Percentiles rank a stretch among this genome's conserved stretches.
Evolutionary conservation across 2,329 filamentous ascomycete species (phyloP).

Genomic region (Neocatenulostroma microsporum): DNA sequence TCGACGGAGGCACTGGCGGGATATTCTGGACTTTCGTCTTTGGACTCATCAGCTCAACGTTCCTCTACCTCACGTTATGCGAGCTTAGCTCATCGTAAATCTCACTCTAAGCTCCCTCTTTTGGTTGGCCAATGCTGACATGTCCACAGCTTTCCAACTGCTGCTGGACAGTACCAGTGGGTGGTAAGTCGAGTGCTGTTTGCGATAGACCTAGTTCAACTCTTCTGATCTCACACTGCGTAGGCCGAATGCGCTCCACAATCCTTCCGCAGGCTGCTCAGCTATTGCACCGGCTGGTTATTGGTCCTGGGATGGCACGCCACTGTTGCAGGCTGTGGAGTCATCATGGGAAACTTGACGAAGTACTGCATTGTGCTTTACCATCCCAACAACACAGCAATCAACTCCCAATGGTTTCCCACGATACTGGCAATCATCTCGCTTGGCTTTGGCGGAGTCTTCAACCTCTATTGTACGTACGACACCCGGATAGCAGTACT

Average conservation of each 20-base stretch:
- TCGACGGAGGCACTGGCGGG: slow-evolving; percentile 46
- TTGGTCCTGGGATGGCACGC: not conserved
- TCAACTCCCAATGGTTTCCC: slow-evolving; percentile 1
- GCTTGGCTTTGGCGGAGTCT: not conserved
- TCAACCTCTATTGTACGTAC: slow-evolving; percentile 1
- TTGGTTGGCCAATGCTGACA: not conserved
- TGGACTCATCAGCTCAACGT: not conserved
- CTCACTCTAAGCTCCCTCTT: not conserved
- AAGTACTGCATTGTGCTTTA: slow-evolving; percentile 4
- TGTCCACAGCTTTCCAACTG: slow-evolving; percentile 37
- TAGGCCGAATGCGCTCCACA: slow-evolving; percentile 41
- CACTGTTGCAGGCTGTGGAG: slow-evolving; percentile 1
- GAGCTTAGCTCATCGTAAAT: slow-evolving; percentile 41
- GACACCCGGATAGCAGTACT: too few relatives aligned
- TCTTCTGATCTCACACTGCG: slow-evolving; percentile 19
- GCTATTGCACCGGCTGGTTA: slow-evolving; percentile 32
- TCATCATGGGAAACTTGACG: slow-evolving; percentile 6
- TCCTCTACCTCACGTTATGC: slow-evolving; percentile 33
- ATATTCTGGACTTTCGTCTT: slow-evolving; percentile 36
- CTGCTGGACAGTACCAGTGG: slow-evolving; percentile 49
- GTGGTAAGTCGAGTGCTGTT: slow-evolving; percentile 28
- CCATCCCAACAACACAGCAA: not conserved
- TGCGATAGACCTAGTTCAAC: not conserved
- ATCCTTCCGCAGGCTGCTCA: slow-evolving; percentile 39
- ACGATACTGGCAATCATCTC: not conserved